Evolutionary conservation across 202 grass and related monocot species (phyloP).

Genomic region (Brachypodium distachyon): DNA sequence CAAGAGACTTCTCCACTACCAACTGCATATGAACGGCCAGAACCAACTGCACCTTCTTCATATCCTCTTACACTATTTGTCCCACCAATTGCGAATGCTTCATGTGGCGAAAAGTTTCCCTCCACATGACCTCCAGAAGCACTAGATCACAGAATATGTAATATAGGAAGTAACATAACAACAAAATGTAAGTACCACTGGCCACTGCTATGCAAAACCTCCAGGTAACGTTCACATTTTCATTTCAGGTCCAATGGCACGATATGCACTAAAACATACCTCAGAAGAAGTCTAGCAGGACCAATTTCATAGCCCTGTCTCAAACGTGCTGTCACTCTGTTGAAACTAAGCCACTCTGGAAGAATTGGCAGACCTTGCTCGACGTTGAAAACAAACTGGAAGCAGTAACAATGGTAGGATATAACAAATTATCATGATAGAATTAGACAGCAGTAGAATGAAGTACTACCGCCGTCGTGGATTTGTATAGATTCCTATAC

Average conservation of each 20-base stretch:
- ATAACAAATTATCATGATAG: constrained; percentile 2
- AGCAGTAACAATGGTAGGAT: constrained; percentile 13
- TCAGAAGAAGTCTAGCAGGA: constrained; percentile 67
- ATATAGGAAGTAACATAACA: constrained; percentile 5
- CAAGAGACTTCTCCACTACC: constrained; percentile 88
- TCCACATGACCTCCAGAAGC: constrained; percentile 76
- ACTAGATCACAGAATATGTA: constrained; percentile 40
- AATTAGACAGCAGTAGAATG: neutral
- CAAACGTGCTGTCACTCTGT: constrained; percentile 64
- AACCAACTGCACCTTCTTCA: constrained; percentile 80
- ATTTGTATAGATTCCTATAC: too few relatives aligned
- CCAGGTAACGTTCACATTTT: neutral
- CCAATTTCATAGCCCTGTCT: constrained; percentile 72
- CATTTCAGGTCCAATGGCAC: neutral
- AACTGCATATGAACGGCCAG: constrained; percentile 65
- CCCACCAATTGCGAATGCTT: constrained; percentile 95
- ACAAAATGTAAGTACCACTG: neutral
- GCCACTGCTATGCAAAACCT: neutral
- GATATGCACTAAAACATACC: constrained; percentile 36
- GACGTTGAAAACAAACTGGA: constrained; percentile 74
- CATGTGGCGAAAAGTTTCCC: constrained; percentile 88
- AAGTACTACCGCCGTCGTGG: too few relatives aligned
- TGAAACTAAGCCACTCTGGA: constrained; percentile 87
- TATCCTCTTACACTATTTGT: constrained; percentile 98
- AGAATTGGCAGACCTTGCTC: constrained; percentile 89